Evolutionary conservation across 305 asterid genomes (phyloP).

Genomic region (Withania somnifera): DNA sequence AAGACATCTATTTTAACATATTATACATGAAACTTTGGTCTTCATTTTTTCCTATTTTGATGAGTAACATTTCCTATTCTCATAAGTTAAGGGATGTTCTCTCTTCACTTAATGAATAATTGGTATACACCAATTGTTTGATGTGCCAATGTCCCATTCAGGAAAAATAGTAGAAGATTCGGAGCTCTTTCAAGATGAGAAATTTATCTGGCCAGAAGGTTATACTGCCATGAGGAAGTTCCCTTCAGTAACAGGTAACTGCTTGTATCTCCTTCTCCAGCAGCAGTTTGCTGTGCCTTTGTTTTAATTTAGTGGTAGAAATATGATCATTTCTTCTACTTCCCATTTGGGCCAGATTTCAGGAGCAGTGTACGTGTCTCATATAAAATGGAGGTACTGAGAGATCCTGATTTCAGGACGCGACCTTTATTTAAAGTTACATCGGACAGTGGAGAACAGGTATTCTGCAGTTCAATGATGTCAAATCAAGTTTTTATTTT

Average conservation of each 20-base stretch:
- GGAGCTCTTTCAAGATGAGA: slow-evolving; percentile 56
- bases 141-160: slow-evolving; percentile 29
- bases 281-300: slow-evolving; percentile 2
- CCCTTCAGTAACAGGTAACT: slow-evolving; percentile 54
- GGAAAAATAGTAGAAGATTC: slow-evolving; percentile 75
- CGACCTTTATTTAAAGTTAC: slow-evolving; percentile 79
- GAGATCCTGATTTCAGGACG: slow-evolving; percentile 50
- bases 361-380: slow-evolving; percentile 27
- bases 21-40: neutral
- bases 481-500: neutral
- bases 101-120: neutral
- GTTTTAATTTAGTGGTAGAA: neutral
- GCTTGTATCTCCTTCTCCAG: slow-evolving; percentile 8
- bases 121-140: neutral
- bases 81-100: neutral
- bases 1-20: neutral
- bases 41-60: neutral
- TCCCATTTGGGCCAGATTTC: slow-evolving; percentile 42
- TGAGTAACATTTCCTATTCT: neutral
- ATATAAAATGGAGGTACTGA: slow-evolving; percentile 80
- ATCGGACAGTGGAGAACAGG: slow-evolving; percentile 75
- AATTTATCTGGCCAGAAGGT: slow-evolving; percentile 78
- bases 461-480: slow-evolving; percentile 21
- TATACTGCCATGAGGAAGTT: slow-evolving; percentile 74
- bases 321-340: neutral